Conservation (phyloP, 331 rosid species). For the Acacia concinna region DNA sequence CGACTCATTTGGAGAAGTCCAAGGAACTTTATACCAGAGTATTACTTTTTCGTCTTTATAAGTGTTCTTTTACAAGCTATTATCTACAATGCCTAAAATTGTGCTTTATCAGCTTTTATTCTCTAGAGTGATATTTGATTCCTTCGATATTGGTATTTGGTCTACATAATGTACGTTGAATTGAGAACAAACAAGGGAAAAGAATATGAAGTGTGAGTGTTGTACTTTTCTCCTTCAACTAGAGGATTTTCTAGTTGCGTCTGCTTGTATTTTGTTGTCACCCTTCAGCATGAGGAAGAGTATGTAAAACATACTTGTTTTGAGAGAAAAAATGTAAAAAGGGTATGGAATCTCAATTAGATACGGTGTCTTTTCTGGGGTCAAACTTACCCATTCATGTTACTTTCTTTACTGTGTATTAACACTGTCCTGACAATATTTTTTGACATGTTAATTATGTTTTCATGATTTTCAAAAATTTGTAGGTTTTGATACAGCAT, state of each 20-base stretch:
- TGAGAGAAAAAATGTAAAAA: background rate
- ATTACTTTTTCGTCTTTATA: conserved; percentile 30
- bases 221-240: background rate
- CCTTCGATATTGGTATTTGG: conserved; percentile 22
- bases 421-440: conserved; percentile 7
- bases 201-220: conserved; percentile 10
- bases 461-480: conserved; percentile 23
- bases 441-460: background rate
- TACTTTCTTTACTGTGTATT: conserved; percentile 4
- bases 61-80: conserved; percentile 12
- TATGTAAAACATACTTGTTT: background rate
- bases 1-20: conserved; percentile 96
- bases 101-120: conserved; percentile 23
- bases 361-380: background rate
- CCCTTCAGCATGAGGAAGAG: conserved; percentile 16
- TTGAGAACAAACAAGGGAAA: background rate
- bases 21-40: conserved; percentile 94
- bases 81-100: conserved; percentile 7
- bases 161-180: conserved; percentile 17
- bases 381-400: background rate
- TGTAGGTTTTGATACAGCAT: conserved; percentile 89
- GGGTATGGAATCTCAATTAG: background rate
- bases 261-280: background rate
- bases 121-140: conserved; percentile 16
- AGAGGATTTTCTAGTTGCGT: background rate